Evolutionary conservation across 805 yeast genomes (phyloP).

Genomic region (Jamesozyma spencerorum): DNA sequence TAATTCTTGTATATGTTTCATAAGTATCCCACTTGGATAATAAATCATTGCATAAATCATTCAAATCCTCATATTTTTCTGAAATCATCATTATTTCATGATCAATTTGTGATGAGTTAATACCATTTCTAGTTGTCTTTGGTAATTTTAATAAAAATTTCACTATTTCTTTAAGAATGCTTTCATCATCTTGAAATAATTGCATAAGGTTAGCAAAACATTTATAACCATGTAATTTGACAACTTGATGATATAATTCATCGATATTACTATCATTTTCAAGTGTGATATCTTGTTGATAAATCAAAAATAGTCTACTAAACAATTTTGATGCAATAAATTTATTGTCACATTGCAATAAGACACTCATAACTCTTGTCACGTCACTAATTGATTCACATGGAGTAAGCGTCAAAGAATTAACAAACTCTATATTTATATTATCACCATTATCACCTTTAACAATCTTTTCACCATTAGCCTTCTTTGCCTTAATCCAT

Average conservation of each 20-base stretch:
- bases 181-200: conserved; percentile 28
- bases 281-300: conserved; percentile 30
- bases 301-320: conserved; percentile 46
- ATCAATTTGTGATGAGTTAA: conserved; percentile 66
- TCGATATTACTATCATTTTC: conserved; percentile 16
- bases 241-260: conserved; percentile 46
- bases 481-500: conserved; percentile 57
- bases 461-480: conserved; percentile 34
- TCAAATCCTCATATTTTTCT: conserved; percentile 24
- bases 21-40: conserved; percentile 62
- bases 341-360: conserved; percentile 66
- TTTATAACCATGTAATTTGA: conserved; percentile 80
- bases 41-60: conserved; percentile 32
- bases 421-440: conserved; percentile 57
- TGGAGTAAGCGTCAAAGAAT: conserved; percentile 45
- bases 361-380: conserved; percentile 67
- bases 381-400: conserved; percentile 47
- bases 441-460: conserved; percentile 38
- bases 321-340: conserved; percentile 57
- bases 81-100: conserved; percentile 34
- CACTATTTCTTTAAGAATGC: conserved; percentile 40
- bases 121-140: conserved; percentile 64
- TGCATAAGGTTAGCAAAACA: conserved; percentile 56
- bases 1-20: conserved; percentile 79
- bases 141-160: conserved; percentile 58